A percentile compares a stretch with the other conserved stretches of the same genome.
phyloP scores from a whole-genome alignment of 2,329 filamentous ascomycete genomes.

The Amauroascus niger region DNA sequence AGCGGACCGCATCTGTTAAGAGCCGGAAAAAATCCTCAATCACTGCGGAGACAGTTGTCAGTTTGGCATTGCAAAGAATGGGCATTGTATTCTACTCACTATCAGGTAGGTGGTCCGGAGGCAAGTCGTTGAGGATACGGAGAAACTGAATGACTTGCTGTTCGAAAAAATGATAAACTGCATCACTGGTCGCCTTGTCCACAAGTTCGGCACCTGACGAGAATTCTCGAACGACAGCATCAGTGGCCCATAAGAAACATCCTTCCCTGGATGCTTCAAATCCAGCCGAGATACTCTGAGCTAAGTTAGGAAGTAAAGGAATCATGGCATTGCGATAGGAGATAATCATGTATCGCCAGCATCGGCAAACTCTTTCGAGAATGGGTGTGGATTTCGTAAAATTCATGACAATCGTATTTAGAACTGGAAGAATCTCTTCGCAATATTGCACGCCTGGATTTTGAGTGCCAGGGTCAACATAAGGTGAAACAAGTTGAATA shows the following conservation, averaged over 20 bases:
- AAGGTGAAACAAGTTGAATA: conserved; percentile 66
- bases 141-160: conserved; percentile 85
- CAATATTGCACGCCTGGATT: conserved; percentile 95
- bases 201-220: conserved; percentile 82
- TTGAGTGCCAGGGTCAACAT: conserved; percentile 59
- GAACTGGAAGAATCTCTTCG: conserved; percentile 80
- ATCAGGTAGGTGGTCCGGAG: conserved; percentile 65
- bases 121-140: conserved; percentile 74
- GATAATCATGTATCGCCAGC: conserved; percentile 94
- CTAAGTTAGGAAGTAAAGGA: conserved; percentile 72
- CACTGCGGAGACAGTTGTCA: conserved; percentile 39
- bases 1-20: conserved; percentile 80
- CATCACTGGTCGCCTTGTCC: conserved; percentile 67
- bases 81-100: conserved; percentile 32
- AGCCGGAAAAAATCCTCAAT: conserved; percentile 97
- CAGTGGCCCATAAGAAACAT: conserved; percentile 97
- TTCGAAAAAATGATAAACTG: conserved; percentile 91
- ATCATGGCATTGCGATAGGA: conserved; percentile 86
- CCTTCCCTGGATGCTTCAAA: conserved; percentile 82
- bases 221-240: conserved; percentile 89
- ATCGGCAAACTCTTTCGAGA: conserved; percentile 84
- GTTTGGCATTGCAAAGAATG: conserved; percentile 13
- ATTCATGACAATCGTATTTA: conserved; percentile 76
- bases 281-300: conserved; percentile 75
- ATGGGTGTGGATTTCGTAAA: conserved; percentile 82